Conservation (phyloP, 805 yeast species). For the Sugiyamaella americana region DNA sequence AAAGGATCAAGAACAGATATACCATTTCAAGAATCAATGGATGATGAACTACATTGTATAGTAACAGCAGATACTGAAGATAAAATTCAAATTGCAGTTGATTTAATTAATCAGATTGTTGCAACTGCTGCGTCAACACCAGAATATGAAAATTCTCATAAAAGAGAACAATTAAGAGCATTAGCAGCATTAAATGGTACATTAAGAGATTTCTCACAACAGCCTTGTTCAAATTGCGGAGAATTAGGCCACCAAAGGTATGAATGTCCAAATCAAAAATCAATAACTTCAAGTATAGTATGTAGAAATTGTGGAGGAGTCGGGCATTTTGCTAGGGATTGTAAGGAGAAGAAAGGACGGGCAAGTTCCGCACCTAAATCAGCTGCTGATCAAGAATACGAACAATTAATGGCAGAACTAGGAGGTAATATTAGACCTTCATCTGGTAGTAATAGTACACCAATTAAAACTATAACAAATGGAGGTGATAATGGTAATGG, state of each 20-base stretch:
- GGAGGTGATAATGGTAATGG: neutral
- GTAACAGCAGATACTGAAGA: slow-evolving; percentile 78
- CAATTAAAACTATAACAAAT: neutral
- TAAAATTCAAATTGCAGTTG: slow-evolving; percentile 67
- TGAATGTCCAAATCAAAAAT: slow-evolving; percentile 53
- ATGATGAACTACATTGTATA: slow-evolving; percentile 84
- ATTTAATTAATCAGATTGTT: slow-evolving; percentile 66
- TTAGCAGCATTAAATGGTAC: slow-evolving; percentile 95
- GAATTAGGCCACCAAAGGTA: slow-evolving; percentile 56
- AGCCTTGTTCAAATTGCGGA: slow-evolving; percentile 61
- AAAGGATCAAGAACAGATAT: slow-evolving; percentile 44
- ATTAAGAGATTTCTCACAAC: slow-evolving; percentile 66
- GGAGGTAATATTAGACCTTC: neutral
- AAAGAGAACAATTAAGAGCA: slow-evolving; percentile 84
- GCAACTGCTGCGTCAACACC: slow-evolving; percentile 84
- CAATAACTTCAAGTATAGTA: slow-evolving; percentile 48
- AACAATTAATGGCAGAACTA: slow-evolving; percentile 46
- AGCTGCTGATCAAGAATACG: slow-evolving; percentile 44
- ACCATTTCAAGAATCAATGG: slow-evolving; percentile 46
- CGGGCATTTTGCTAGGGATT: slow-evolving; percentile 88
- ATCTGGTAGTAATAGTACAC: neutral
- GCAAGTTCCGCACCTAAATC: slow-evolving; percentile 8
- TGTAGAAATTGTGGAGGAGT: slow-evolving; percentile 74
- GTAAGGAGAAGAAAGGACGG: slow-evolving; percentile 40
- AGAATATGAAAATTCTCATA: slow-evolving; percentile 86